Conservation (phyloP, 1,284 basidiomycete genomes). For the Sanguinoderma infundibulare region DNA sequence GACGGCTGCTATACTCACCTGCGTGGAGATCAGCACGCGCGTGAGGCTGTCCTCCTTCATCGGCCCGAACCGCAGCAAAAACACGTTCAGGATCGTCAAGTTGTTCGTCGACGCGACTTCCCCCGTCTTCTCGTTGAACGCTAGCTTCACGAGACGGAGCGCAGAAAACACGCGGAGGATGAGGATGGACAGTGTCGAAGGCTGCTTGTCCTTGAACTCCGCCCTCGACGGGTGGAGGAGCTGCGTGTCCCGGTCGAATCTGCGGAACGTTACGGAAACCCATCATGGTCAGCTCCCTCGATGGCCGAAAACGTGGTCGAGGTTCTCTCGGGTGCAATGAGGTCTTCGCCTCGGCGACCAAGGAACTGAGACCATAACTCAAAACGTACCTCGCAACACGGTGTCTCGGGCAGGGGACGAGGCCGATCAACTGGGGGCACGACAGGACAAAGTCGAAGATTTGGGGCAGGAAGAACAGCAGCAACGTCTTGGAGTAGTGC, state of each 20-base stretch:
- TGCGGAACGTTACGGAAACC: slow-evolving; percentile 35
- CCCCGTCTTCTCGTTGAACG: slow-evolving; percentile 56
- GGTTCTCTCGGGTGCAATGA: too few species aligned
- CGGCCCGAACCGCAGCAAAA: slow-evolving; percentile 79
- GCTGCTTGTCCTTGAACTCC: slow-evolving; percentile 53
- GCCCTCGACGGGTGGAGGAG: slow-evolving; percentile 77
- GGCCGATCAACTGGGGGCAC: slow-evolving; percentile 92
- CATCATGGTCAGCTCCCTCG: slow-evolving; percentile 5
- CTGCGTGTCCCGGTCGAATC: slow-evolving; percentile 76
- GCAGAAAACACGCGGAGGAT: slow-evolving; percentile 62
- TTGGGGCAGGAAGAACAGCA: slow-evolving; percentile 97
- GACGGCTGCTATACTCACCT: slow-evolving; percentile 49
- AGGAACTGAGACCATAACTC: background rate
- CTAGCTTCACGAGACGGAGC: slow-evolving; percentile 72
- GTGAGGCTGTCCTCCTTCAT: slow-evolving; percentile 84
- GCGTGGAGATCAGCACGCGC: slow-evolving; percentile 70
- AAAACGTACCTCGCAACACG: slow-evolving; percentile 80
- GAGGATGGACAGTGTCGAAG: slow-evolving; percentile 53
- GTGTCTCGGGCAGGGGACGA: slow-evolving; percentile 94
- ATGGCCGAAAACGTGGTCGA: background rate
- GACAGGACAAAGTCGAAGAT: slow-evolving; percentile 97
- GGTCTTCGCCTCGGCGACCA: background rate
- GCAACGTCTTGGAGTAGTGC: slow-evolving; percentile 96
- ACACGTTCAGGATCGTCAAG: slow-evolving; percentile 86
- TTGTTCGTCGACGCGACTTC: slow-evolving; percentile 77